A percentile compares a stretch with the other conserved stretches of the same genome.
These are phyloP conservation scores for Kodamaea nitidulidarum DNA, from an alignment of 805 yeast species.

Conservation along the genomic window DNA sequence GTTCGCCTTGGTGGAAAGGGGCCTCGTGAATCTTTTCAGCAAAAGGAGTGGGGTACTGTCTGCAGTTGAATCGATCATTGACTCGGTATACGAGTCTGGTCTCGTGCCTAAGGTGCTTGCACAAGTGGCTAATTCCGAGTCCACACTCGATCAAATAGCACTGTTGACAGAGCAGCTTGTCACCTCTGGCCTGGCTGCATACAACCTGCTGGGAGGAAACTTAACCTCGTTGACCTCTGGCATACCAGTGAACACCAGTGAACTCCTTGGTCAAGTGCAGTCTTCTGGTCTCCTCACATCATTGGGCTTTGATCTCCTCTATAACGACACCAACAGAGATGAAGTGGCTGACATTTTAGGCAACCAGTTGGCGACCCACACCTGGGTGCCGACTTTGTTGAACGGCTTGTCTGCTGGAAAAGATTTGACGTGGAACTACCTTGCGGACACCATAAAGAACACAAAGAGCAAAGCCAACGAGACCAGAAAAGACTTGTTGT, in stretches of 20 bases:
- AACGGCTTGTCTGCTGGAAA: constrained; percentile 33
- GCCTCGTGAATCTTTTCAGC: not conserved
- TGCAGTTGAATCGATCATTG: constrained; percentile 7
- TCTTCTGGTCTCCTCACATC: constrained; percentile 27
- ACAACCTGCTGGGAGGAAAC: constrained; percentile 9
- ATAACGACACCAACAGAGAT: constrained; percentile 27
- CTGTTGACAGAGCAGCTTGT: constrained; percentile 14
- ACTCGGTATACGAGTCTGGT: constrained; percentile 22
- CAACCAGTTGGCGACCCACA: constrained; percentile 19
- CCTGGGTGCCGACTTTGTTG: constrained; percentile 29
- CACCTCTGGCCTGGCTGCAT: constrained; percentile 3
- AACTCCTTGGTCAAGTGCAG: constrained; percentile 14
- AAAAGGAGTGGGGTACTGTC: constrained; percentile 5
- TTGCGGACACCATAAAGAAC: constrained; percentile 27
- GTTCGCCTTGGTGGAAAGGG: constrained; percentile 5
- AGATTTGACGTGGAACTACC: constrained; percentile 23
- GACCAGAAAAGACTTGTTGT: constrained; percentile 8
- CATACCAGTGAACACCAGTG: constrained; percentile 17
- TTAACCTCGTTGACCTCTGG: constrained; percentile 10
- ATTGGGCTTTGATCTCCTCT: constrained; percentile 22
- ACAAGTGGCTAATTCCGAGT: constrained; percentile 29
- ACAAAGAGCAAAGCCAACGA: constrained; percentile 28
- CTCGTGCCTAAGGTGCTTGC: constrained; percentile 22
- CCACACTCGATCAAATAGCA: constrained; percentile 26
- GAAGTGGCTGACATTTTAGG: constrained; percentile 25